Evolutionary conservation across 2,329 filamentous ascomycete species (phyloP), one percentile per base, ranked within the genome.

Genomic region (Rasamsonia emersonii): DNA sequence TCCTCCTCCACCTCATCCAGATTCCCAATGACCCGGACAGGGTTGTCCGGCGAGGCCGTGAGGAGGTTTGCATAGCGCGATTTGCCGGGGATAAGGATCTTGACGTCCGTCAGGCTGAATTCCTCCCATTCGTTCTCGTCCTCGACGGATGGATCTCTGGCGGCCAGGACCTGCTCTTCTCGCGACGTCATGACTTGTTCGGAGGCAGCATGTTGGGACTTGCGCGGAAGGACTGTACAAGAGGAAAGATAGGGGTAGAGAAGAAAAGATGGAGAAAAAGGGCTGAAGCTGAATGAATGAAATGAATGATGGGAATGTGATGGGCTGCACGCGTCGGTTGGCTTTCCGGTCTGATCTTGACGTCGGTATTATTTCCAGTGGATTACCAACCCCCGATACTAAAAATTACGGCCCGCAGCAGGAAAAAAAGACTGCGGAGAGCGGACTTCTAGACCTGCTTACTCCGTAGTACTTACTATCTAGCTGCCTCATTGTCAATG

Each of bases 111-210:
- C 37, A 80, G 56, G 16, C 61, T 55, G 52, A 77, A 77, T 39
- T 75, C 70, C 31, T 73, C 67, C 71, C 74, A 79, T 43, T 77
- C 66, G 51, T 75, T 64, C 46, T 66, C 62, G 48, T 67, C 62
- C 19, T 51, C 47, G 36, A 65, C 49, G 40, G 61, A 57, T 39
- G 61, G 56, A 49, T 65, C 56, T 47, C 56, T 57, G 45, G 55
- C 46, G 49, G 54, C 55, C 33, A 67, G 58, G 42, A 67, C 58
- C 45, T 51, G 61, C 51, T 65, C 59, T 50, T 62, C 59, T 47
- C 62, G 60, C 45, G 54, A 57, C 27, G 56, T 61, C 57, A 64
- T 64, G 49, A 54, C 54, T 53, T 10, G 24, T n/a, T 42, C 38
- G 50, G 41, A 37, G 43, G 46, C 40, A 47, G 46, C 58, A 61